Evolutionary conservation across 805 yeast species (phyloP).

Genomic region (Torulaspora indica): DNA sequence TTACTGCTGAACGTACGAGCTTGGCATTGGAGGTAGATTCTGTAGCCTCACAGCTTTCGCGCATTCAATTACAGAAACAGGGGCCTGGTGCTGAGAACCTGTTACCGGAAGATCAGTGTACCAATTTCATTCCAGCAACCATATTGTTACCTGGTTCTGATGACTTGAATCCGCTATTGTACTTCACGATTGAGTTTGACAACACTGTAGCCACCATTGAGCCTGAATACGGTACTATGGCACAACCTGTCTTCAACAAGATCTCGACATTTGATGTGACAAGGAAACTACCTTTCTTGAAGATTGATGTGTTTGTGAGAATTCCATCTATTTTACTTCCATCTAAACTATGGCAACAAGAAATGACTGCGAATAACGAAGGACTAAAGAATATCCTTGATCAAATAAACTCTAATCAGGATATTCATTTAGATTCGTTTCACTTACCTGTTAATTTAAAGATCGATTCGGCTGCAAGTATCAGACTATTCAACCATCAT

Average conservation of each 20-base stretch:
- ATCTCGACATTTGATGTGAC: constrained; percentile 89
- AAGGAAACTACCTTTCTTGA: constrained; percentile 54
- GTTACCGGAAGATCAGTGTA: constrained; percentile 32
- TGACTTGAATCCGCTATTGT: constrained; percentile 62
- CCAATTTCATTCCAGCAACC: constrained; percentile 47
- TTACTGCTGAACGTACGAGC: constrained; percentile 22
- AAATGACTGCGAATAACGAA: constrained; percentile 25
- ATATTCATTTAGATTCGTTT: constrained; percentile 70
- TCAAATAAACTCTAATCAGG: constrained; percentile 47
- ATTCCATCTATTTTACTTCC: constrained; percentile 63
- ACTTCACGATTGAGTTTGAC: constrained; percentile 88
- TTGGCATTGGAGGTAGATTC: constrained; percentile 23
- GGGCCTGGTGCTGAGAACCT: constrained; percentile 36
- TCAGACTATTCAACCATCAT: constrained; percentile 65
- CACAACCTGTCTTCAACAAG: constrained; percentile 77
- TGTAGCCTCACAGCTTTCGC: constrained; percentile 27
- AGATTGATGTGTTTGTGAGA: constrained; percentile 72
- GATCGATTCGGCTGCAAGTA: constrained; percentile 44
- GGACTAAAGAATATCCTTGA: constrained; percentile 30
- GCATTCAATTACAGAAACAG: constrained; percentile 28
- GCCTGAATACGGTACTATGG: constrained; percentile 77
- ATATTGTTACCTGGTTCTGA: constrained; percentile 52
- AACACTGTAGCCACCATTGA: constrained; percentile 87
- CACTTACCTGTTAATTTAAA: constrained; percentile 56
- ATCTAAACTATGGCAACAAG: constrained; percentile 36